These are phyloP conservation scores for Pleurotus giganteus DNA, from an alignment of 768 basidiomycete species.

Conservation along the genomic window DNA sequence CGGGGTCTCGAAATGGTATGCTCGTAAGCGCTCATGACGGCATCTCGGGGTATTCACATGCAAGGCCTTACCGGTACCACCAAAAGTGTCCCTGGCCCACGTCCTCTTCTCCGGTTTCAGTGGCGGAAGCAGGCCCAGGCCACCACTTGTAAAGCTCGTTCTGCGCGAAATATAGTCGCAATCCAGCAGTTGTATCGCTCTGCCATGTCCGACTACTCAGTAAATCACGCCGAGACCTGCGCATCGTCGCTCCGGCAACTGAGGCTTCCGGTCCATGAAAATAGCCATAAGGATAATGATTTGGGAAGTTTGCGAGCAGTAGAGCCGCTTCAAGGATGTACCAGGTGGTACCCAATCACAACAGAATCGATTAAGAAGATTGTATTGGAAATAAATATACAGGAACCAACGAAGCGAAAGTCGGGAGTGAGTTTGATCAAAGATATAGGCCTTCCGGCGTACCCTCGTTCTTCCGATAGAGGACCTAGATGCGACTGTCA, in stretches of 20 bases:
- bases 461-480: conserved; percentile 98
- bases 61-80: too few species aligned
- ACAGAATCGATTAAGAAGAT: not conserved
- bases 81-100: too few species aligned
- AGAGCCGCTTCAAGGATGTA: not conserved
- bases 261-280: conserved; percentile 1
- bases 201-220: not conserved
- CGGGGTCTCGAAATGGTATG: conserved; percentile 4
- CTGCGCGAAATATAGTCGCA: too few species aligned
- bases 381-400: not conserved
- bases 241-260: conserved; percentile 1
- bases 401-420: not conserved
- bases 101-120: too few species aligned
- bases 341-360: not conserved
- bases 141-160: too few species aligned
- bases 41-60: conserved; percentile 1
- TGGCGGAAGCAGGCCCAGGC: too few species aligned
- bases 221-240: not conserved
- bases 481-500: conserved; percentile 42
- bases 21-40: conserved; percentile 1
- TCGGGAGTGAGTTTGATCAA: conserved; percentile 30
- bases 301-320: not conserved
- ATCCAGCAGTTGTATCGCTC: too few species aligned
- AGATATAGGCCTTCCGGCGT: conserved; percentile 88
- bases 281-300: too few species aligned